phyloP scores from a whole-genome alignment of 2,329 filamentous ascomycete species.

The Fusarium floridanum region DNA sequence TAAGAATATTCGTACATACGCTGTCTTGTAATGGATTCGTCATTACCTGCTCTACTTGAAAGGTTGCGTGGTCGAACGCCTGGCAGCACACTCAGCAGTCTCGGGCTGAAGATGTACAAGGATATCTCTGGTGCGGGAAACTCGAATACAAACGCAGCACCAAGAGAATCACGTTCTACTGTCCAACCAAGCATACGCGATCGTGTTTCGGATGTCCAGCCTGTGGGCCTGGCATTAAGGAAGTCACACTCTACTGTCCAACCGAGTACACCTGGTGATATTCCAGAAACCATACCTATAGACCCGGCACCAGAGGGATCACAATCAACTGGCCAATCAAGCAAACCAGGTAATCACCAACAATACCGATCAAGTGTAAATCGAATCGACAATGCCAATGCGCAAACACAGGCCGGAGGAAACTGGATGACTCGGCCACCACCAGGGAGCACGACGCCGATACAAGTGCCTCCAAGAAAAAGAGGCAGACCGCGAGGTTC shows the following conservation, averaged over 20 bases:
- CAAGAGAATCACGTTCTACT: constrained; percentile 7
- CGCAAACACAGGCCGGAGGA: neutral
- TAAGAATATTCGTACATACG: neutral
- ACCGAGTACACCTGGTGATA: neutral
- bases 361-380: neutral
- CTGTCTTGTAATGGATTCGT: neutral
- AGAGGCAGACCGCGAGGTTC: too few species aligned
- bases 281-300: neutral
- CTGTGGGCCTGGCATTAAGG: neutral
- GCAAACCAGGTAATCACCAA: neutral
- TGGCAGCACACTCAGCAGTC: neutral
- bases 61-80: constrained; percentile 3
- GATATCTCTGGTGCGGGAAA: constrained; percentile 7
- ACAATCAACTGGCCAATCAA: neutral
- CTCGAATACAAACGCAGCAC: constrained; percentile 9
- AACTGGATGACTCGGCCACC: neutral
- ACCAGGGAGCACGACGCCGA: neutral
- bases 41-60: constrained; percentile 9
- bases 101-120: constrained; percentile 11
- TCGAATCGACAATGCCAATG: neutral
- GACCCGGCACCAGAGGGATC: neutral
- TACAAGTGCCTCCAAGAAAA: too few species aligned
- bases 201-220: neutral
- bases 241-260: neutral
- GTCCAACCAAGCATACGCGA: neutral